Evolutionary conservation across 192 early-diverging fungal species (phyloP).

Genomic region (Kickxella alabastrina): DNA sequence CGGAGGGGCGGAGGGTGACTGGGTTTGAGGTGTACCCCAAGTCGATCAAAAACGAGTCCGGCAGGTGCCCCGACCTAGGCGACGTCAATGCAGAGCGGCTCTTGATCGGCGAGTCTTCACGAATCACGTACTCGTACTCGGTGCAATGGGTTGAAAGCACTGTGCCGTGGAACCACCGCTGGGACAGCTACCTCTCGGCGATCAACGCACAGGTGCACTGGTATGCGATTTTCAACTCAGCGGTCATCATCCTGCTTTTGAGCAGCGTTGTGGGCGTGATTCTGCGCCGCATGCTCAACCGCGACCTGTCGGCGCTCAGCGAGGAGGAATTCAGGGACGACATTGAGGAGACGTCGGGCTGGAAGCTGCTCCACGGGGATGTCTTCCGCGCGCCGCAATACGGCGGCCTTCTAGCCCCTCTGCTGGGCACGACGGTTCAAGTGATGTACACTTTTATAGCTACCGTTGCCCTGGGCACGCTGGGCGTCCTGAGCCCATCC

Average conservation of each 20-base stretch:
- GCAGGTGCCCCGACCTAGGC: constrained; percentile 27
- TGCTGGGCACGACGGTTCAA: constrained; percentile 73
- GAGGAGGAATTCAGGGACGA: constrained; percentile 55
- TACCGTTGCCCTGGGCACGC: constrained; percentile 55
- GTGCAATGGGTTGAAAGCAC: constrained; percentile 60
- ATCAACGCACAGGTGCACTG: constrained; percentile 58
- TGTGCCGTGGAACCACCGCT: constrained; percentile 56
- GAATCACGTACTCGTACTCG: constrained; percentile 67
- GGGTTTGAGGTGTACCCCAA: constrained; percentile 71
- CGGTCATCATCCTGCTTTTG: constrained; percentile 62
- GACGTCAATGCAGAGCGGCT: constrained; percentile 1
- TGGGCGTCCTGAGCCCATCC: constrained; percentile 61
- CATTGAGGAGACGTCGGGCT: constrained; percentile 66
- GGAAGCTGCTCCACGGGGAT: constrained; percentile 75
- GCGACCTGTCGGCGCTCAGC: constrained; percentile 55
- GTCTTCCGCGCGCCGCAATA: constrained; percentile 67
- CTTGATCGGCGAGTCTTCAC: constrained; percentile 25
- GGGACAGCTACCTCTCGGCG: constrained; percentile 61
- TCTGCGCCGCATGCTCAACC: constrained; percentile 61
- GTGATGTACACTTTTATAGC: constrained; percentile 55
- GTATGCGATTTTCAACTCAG: constrained; percentile 69
- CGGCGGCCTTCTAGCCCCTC: constrained; percentile 62
- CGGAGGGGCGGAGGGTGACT: constrained; percentile 52
- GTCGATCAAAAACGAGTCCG: constrained; percentile 41
- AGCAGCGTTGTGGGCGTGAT: constrained; percentile 65